Evolutionary conservation across 2,329 filamentous ascomycete species (phyloP), one percentile per base, ranked within the genome.

Genomic region (Rutstroemia sydowiana): DNA sequence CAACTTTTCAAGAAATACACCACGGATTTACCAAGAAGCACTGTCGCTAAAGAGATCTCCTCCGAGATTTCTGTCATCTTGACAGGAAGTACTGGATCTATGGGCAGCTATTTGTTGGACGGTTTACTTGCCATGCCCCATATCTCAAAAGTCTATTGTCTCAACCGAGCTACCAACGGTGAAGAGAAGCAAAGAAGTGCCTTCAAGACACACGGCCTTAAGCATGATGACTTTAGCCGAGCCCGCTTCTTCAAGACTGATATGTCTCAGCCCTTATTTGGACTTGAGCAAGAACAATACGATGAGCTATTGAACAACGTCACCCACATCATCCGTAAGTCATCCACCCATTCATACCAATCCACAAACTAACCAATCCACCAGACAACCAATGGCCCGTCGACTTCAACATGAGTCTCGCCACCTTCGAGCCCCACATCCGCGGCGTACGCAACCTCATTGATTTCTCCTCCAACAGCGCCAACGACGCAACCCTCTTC

Each of bases 181-280:
- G 73, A 71, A 0, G 60, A 58, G 6, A 69, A 72, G 0, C 60
- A 59, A 2, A 56, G 60, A n/a, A 41, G 34, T n/a, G 57, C 60
- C 20, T 68, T 65, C 53, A 57, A 59, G 1, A 65, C 66, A 0
- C 72, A 74, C 10, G 72, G 73, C 0, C 65, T 66, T 8, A 52
- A 30, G 30, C 23, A 55, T 1, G 59, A 60, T 1, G 56, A 68
- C 45, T 69, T 68, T 32, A 57, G 63, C 21, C 73, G 71, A 63
- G 66, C 71, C 7, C 69, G 74, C 43, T 76, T 80, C 37, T 58
- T 76, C 3, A 69, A 73, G 37, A 71, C 70, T 2, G 75, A 81
- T 57, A 68, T 75, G 14, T 69, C 72, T 0, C 68, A 71, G 8
- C 64, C 69, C 0, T 62, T 70, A 14, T 68, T 84, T 0, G 79